These are phyloP conservation scores for Diaporthe sp. DNA, from an alignment of 2,329 filamentous ascomycete genomes.

Conservation along the genomic window DNA sequence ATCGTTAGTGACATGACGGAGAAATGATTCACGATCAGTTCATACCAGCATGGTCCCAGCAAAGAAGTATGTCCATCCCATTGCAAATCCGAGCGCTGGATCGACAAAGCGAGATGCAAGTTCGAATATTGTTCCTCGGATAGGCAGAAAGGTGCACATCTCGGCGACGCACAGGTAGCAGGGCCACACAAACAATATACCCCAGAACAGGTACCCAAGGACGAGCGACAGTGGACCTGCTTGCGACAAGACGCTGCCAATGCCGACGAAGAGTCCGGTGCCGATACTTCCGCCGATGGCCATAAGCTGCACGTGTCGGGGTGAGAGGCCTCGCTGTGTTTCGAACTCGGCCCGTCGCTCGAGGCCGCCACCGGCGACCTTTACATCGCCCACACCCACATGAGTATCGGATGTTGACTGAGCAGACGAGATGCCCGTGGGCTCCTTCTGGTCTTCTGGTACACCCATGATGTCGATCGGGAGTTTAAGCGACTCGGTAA, in stretches of 20 bases:
- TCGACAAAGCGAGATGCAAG: conserved; percentile 64
- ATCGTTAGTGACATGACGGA: not conserved
- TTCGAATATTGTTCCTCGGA: conserved; percentile 64
- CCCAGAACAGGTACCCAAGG: conserved; percentile 57
- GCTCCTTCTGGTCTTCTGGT: conserved; percentile 15
- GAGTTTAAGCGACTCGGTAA: not conserved
- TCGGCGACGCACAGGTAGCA: conserved; percentile 61
- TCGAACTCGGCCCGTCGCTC: conserved; percentile 32
- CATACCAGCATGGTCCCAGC: conserved; percentile 55
- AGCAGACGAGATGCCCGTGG: conserved; percentile 4
- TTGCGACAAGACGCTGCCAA: conserved; percentile 53
- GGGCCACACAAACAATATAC: conserved; percentile 56
- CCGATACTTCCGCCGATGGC: conserved; percentile 60
- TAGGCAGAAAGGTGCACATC: conserved; percentile 66
- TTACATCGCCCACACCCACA: conserved; percentile 14
- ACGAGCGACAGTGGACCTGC: conserved; percentile 56
- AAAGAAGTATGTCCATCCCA: conserved; percentile 60
- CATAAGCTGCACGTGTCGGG: conserved; percentile 61
- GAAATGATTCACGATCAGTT: conserved; percentile 39
- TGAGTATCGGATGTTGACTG: conserved; percentile 16
- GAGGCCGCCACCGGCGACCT: conserved; percentile 1
- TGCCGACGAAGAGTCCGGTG: conserved; percentile 55
- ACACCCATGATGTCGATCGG: conserved; percentile 8
- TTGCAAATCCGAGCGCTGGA: conserved; percentile 62
- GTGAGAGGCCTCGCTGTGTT: conserved; percentile 41